Evolutionary conservation across 768 basidiomycete species (phyloP).

Genomic region (Podaxis pistillaris): DNA sequence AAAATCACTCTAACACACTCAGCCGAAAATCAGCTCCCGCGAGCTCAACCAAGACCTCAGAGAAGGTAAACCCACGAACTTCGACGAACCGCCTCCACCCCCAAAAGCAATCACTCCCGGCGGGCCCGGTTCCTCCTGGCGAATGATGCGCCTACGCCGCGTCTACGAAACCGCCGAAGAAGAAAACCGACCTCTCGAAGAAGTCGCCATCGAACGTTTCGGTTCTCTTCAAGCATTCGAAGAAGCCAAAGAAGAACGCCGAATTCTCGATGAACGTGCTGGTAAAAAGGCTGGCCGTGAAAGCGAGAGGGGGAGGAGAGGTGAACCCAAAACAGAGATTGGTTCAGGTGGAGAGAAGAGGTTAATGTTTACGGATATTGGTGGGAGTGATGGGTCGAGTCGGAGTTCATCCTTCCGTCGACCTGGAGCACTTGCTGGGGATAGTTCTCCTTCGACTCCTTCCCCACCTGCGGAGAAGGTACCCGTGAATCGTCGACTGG

Average conservation of each 20-base stretch:
- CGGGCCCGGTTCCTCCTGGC: conserved; percentile 92
- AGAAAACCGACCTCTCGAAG: conserved; percentile 66
- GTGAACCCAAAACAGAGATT: conserved; percentile 30
- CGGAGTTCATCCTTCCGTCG: conserved; percentile 88
- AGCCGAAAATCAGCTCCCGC: conserved; percentile 60
- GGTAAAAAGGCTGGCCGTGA: conserved; percentile 45
- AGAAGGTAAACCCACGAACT: conserved; percentile 39
- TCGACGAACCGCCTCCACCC: conserved; percentile 35
- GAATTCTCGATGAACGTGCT: conserved; percentile 81
- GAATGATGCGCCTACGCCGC: conserved; percentile 93
- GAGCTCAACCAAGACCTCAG: conserved; percentile 63
- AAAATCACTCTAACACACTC: conserved; percentile 17
- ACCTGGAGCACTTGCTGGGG: conserved; percentile 57
- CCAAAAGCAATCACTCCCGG: conserved; percentile 67
- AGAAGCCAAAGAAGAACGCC: conserved; percentile 85
- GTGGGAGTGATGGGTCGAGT: conserved; percentile 62
- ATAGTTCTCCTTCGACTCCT: conserved; percentile 60
- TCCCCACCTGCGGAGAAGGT: conserved; percentile 44
- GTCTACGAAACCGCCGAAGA: conserved; percentile 91
- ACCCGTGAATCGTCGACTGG: conserved; percentile 51
- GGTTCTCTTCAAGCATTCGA: conserved; percentile 82
- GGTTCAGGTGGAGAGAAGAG: conserved; percentile 45
- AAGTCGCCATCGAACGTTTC: conserved; percentile 87
- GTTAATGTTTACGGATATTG: conserved; percentile 68
- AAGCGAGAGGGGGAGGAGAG: conserved; percentile 29